Percentiles rank a stretch among this genome's conserved stretches.
phyloP scores from a whole-genome alignment of 441 rosid species.

The Bruguiera hainesii region DNA sequence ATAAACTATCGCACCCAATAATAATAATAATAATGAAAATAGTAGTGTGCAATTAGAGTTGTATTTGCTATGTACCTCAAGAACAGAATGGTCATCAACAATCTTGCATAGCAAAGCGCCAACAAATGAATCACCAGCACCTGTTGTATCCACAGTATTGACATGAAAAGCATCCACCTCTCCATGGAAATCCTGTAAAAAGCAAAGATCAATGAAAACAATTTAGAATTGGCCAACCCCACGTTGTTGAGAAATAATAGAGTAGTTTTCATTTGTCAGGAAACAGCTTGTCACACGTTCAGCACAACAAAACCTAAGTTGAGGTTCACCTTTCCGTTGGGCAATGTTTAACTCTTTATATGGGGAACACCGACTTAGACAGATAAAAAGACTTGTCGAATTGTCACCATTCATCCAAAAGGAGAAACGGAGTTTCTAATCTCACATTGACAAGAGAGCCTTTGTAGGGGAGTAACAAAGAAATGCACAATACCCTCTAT shows the following conservation, averaged over 20 bases:
- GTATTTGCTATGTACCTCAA: slow-evolving; percentile 44
- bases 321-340: background rate
- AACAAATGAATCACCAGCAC: slow-evolving; percentile 91
- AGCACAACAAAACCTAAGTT: background rate
- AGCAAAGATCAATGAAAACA: background rate
- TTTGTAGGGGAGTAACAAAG: background rate
- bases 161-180: slow-evolving; percentile 74
- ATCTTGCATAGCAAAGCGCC: slow-evolving; percentile 85
- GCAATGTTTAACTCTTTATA: no score
- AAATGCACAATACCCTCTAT: background rate
- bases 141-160: slow-evolving; percentile 82
- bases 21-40: background rate
- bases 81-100: slow-evolving; percentile 62
- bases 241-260: background rate
- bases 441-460: background rate
- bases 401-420: no score
- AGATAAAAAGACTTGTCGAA: no score
- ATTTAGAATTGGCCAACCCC: background rate
- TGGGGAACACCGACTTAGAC: no score
- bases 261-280: background rate
- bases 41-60: background rate
- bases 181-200: slow-evolving; percentile 68
- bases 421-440: no score
- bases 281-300: background rate
- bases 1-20: no score